These are phyloP conservation scores for Raphidocelis subcapitata DNA, from an alignment of 139 green algal genomes.

Conservation along the genomic window DNA sequence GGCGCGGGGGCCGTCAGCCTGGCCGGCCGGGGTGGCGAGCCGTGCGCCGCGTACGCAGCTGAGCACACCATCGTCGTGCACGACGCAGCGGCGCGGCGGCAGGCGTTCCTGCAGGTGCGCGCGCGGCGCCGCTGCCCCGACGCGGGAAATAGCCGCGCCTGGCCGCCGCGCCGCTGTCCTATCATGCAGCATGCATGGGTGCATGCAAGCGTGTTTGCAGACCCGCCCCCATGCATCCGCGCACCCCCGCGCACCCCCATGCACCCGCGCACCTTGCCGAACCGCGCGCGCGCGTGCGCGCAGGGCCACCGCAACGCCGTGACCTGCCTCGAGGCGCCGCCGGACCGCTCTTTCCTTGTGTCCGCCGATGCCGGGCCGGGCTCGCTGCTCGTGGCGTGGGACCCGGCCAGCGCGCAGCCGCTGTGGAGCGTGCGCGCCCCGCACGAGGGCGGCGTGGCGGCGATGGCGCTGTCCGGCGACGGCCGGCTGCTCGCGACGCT, in stretches of 20 bases:
- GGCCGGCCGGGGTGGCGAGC: constrained; percentile 45
- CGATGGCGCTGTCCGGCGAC: constrained; percentile 62
- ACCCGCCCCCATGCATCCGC: not conserved
- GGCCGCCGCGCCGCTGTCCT: not conserved
- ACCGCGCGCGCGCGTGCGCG: not conserved
- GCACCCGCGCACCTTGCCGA: not conserved
- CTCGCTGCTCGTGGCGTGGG: constrained; percentile 72
- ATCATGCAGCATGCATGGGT: not conserved
- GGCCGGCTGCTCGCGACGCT: constrained; percentile 56
- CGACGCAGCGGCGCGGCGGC: constrained; percentile 39
- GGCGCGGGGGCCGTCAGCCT: constrained; percentile 45
- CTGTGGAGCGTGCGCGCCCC: constrained; percentile 44
- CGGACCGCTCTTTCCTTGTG: constrained; percentile 53
- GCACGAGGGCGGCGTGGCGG: constrained; percentile 48
- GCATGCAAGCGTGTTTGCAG: not conserved
- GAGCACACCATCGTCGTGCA: constrained; percentile 69
- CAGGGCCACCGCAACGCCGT: constrained; percentile 75
- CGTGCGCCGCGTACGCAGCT: constrained; percentile 52
- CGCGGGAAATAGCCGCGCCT: not conserved
- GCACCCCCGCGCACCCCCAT: not conserved
- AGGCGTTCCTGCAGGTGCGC: constrained; percentile 53
- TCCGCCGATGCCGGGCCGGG: constrained; percentile 61
- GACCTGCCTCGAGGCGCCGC: constrained; percentile 46
- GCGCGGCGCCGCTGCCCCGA: no score
- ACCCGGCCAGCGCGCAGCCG: constrained; percentile 45